phyloP scores from a whole-genome alignment of 192 early-diverging fungal genomes.

The Gryganskiella cystojenkinii region DNA sequence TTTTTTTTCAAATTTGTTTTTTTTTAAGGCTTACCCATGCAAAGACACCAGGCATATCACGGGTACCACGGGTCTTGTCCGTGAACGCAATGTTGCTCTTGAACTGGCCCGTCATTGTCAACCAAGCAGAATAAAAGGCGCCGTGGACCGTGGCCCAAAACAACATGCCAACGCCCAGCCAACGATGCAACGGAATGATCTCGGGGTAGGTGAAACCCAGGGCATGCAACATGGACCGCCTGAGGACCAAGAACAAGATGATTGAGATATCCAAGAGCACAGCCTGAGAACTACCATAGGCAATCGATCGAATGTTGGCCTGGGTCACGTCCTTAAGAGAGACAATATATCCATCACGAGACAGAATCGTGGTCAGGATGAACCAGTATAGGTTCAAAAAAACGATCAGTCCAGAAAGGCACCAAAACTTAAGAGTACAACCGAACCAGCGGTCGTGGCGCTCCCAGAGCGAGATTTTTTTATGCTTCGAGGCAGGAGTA shows the following conservation, averaged over 20 bases:
- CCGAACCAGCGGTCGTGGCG: constrained; percentile 43
- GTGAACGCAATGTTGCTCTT: constrained; percentile 33
- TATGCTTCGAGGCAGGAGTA: constrained; percentile 14
- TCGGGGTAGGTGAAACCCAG: constrained; percentile 39
- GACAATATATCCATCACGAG: not conserved
- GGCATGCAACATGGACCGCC: constrained; percentile 45
- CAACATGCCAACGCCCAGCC: constrained; percentile 41
- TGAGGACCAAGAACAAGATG: constrained; percentile 45
- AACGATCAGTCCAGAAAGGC: constrained; percentile 1
- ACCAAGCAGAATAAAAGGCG: constrained; percentile 16
- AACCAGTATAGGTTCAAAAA: constrained; percentile 47
- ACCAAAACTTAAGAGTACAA: constrained; percentile 28
- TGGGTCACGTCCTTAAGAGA: not conserved
- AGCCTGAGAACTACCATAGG: constrained; percentile 35
- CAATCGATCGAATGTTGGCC: constrained; percentile 19
- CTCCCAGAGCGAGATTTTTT: constrained; percentile 36
- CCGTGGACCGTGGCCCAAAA: constrained; percentile 31
- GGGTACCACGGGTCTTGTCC: constrained; percentile 36
- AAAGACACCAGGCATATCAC: constrained; percentile 49
- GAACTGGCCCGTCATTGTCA: constrained; percentile 17
- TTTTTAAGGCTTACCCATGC: constrained; percentile 49
- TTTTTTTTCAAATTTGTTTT: too few relatives aligned
- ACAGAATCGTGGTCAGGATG: constrained; percentile 13
- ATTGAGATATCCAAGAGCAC: constrained; percentile 41
- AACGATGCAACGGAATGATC: constrained; percentile 43